Base-by-base conservation (phyloP, 495 filamentous ascomycete genomes). In the Cercophora scortea region DNA sequence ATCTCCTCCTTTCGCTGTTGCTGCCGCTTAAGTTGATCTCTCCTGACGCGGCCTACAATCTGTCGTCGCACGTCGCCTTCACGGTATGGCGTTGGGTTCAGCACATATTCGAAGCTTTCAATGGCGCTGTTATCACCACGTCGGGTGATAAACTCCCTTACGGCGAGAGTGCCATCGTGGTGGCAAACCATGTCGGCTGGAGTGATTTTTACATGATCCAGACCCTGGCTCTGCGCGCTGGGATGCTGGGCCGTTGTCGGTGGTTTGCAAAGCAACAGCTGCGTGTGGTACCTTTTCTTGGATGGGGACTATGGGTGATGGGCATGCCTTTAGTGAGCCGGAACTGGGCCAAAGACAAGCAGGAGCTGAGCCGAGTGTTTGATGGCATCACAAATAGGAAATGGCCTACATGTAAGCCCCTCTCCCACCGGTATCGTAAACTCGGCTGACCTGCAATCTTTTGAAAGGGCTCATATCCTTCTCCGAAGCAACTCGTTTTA, bases 151-250 rank as follows among this genome's bases (percentile, higher is more conserved):
- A 50, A 6, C 64, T 80, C 9, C 76, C 71, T 1, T 34, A 54
- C 19, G 64, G 62, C 17, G 79, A 83, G 59, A 76, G 72, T 25
- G 78, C 78, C 45, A 73, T 83, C 51, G 76, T 81, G 19, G 58
- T 82, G 42, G 65, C 77, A 15, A 83, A 83, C 58, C 79, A 81
- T 64, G 72, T 79, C 34, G 69, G 66, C 43, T 82, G 79, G 79
- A 68, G 73, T 25, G 79, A 82, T 60, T 80, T 83, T 62, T 83
- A 79, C 65, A 71, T 82, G 67, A 76, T 82, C 53, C 80, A 82
- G 59, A 71, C 71, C 25, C 61, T 81, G 12, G 79, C 78, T 32
- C 45, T 71, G n/a, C 65, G 61, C 42, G 59, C 75, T 6, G 71
- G 72, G 36, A 83, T 82, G 79, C 65, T 81, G n/a, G 70, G 74